A percentile compares a stretch with the other conserved stretches of the same genome.
These are phyloP conservation scores for Talaromyces sp. DNA, from an alignment of 2,329 filamentous ascomycete genomes.

Conservation along the genomic window DNA sequence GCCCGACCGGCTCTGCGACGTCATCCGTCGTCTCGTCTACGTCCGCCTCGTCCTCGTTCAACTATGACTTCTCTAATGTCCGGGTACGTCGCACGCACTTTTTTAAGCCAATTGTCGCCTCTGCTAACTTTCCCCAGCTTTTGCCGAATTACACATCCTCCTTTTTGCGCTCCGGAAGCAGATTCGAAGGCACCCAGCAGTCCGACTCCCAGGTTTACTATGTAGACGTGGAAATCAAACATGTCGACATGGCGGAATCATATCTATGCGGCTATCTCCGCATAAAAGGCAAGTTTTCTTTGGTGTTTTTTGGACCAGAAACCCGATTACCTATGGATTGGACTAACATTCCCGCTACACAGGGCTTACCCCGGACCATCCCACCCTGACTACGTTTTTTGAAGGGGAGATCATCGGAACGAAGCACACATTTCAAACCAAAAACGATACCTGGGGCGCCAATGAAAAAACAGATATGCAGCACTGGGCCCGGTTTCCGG, in stretches of 20 bases:
- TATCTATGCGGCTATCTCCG: conserved; percentile 92
- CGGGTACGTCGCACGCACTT: conserved; percentile 41
- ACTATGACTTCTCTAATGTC: conserved; percentile 52
- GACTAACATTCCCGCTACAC: not conserved
- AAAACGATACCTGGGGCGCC: conserved; percentile 86
- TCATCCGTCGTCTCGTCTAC: conserved; percentile 25
- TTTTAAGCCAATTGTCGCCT: not conserved
- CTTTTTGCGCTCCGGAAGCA: conserved; percentile 79
- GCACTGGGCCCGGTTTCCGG: conserved; percentile 87
- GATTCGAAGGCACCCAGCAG: conserved; percentile 84
- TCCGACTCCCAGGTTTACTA: conserved; percentile 92
- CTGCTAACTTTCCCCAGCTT: conserved; percentile 46
- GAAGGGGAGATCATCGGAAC: conserved; percentile 96
- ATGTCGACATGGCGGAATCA: conserved; percentile 90
- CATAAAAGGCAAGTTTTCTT: conserved; percentile 68
- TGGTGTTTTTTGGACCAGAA: not conserved
- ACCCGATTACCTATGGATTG: not conserved
- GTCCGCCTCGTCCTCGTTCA: conserved; percentile 43
- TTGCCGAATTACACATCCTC: conserved; percentile 78
- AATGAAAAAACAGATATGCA: conserved; percentile 85
- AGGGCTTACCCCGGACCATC: conserved; percentile 94
- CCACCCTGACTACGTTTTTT: conserved; percentile 96
- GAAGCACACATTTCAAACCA: conserved; percentile 90
- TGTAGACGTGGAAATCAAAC: conserved; percentile 94
- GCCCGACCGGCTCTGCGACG: conserved; percentile 21